These are phyloP conservation scores for Cladophialophora immunda DNA, from an alignment of 2,329 filamentous ascomycete genomes.

Conservation along the genomic window DNA sequence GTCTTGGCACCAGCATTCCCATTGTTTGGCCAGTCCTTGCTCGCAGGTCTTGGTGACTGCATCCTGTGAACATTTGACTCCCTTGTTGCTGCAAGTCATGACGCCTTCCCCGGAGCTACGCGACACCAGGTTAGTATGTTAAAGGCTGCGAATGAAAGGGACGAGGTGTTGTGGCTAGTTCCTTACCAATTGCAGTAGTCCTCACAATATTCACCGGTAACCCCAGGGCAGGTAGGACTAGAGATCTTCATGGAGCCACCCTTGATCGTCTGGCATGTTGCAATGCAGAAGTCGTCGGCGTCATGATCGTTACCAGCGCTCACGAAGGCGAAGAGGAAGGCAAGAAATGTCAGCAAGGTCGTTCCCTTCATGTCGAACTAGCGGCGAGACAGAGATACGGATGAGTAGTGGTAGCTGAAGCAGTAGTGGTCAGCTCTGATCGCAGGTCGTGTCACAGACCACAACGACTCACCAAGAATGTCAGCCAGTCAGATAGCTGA, in stretches of 20 bases:
- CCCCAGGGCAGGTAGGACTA: constrained; percentile 7
- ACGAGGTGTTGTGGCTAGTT: not conserved
- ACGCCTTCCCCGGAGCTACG: not conserved
- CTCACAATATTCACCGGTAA: constrained; percentile 1
- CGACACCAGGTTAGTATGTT: not conserved
- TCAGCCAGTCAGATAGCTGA: not conserved
- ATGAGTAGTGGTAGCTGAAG: not conserved
- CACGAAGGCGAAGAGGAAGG: not conserved
- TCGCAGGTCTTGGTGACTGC: constrained; percentile 5
- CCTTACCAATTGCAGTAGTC: constrained; percentile 6
- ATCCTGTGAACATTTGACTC: not conserved
- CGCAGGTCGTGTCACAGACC: not conserved
- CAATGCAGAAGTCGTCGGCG: not conserved
- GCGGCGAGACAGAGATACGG: not conserved
- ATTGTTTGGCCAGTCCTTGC: not conserved
- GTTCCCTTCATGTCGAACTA: not conserved
- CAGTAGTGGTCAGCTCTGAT: not conserved
- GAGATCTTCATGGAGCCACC: not conserved
- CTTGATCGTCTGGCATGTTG: not conserved
- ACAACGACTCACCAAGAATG: not conserved
- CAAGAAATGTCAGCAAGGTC: not conserved
- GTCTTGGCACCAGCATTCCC: constrained; percentile 13
- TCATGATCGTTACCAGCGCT: not conserved
- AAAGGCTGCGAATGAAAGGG: not conserved
- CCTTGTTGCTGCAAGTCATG: constrained; percentile 11